Evolutionary conservation across 768 basidiomycete species (phyloP).

Genomic region (Pilatotrama ljubarskyi): DNA sequence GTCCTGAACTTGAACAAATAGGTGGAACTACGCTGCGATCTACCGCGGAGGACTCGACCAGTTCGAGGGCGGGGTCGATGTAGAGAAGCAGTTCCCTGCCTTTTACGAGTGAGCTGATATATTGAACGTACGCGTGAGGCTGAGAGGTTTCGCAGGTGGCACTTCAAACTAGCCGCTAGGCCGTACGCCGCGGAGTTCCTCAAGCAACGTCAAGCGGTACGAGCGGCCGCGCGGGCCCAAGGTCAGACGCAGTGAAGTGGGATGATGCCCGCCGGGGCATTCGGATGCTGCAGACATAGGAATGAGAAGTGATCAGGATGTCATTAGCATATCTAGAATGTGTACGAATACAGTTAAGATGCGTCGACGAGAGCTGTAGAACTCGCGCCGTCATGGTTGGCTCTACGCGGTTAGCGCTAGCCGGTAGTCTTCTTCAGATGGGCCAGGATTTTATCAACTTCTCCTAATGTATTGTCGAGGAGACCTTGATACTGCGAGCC

Average conservation of each 20-base stretch:
- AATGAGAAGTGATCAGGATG: no score
- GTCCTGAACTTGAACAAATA: no score
- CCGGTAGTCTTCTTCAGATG: slow-evolving; percentile 60
- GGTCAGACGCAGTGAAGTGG: no score
- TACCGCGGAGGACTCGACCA: not conserved
- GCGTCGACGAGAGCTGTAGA: not conserved
- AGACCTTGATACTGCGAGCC: slow-evolving; percentile 69
- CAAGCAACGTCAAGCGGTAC: no score
- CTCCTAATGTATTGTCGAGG: slow-evolving; percentile 57
- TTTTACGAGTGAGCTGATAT: not conserved
- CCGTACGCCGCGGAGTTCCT: not conserved
- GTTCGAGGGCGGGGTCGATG: not conserved
- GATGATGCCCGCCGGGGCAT: no score
- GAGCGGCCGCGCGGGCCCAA: no score
- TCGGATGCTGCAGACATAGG: no score
- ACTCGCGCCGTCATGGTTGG: no score
- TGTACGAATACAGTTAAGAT: no score
- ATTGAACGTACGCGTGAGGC: not conserved
- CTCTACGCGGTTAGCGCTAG: not conserved
- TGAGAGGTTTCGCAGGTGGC: not conserved
- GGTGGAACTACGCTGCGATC: slow-evolving; percentile 1
- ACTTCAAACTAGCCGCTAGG: not conserved
- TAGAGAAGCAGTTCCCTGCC: slow-evolving; percentile 13
- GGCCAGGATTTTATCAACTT: slow-evolving; percentile 66
- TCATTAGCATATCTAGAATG: no score